Evolutionary conservation across 768 basidiomycete genomes (phyloP).

Genomic region (Pisolithus sp.): DNA sequence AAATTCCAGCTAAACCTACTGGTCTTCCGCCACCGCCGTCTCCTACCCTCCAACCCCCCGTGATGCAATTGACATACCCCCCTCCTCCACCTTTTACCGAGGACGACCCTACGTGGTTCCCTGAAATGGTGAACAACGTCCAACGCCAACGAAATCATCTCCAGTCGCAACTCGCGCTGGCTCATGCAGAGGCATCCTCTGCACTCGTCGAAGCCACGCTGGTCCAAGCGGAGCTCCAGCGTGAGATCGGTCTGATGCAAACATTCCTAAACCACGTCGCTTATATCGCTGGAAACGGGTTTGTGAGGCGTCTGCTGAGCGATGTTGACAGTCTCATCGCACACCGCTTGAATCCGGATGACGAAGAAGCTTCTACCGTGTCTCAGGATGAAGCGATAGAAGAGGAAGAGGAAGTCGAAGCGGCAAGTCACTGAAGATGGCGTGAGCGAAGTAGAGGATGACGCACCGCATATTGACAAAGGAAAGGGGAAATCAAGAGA

Average conservation of each 20-base stretch:
- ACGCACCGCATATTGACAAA: background rate
- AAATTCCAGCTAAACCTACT: background rate
- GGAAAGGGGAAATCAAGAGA: background rate
- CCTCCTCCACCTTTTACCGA: constrained; percentile 19
- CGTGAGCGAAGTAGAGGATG: background rate
- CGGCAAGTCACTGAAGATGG: background rate
- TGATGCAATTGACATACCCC: constrained; percentile 23
- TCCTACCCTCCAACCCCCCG: constrained; percentile 17
- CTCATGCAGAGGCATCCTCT: constrained; percentile 12
- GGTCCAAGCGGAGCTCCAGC: constrained; percentile 19
- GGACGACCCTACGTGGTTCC: constrained; percentile 24
- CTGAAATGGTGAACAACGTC: constrained; percentile 21
- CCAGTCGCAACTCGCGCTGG: constrained; percentile 9
- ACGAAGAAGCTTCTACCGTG: background rate
- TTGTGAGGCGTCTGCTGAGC: constrained; percentile 18
- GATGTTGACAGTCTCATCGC: constrained; percentile 8
- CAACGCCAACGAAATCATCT: constrained; percentile 21
- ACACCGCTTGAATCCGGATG: background rate
- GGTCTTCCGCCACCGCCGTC: background rate
- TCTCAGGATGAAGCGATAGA: background rate
- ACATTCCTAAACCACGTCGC: constrained; percentile 18
- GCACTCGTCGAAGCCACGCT: constrained; percentile 23
- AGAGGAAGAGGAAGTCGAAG: background rate
- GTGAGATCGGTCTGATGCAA: constrained; percentile 20
- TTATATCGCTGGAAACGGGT: constrained; percentile 20